Evolutionary conservation across 192 early-diverging fungal genomes (phyloP).

Genomic region (Oehlia diaphana): DNA sequence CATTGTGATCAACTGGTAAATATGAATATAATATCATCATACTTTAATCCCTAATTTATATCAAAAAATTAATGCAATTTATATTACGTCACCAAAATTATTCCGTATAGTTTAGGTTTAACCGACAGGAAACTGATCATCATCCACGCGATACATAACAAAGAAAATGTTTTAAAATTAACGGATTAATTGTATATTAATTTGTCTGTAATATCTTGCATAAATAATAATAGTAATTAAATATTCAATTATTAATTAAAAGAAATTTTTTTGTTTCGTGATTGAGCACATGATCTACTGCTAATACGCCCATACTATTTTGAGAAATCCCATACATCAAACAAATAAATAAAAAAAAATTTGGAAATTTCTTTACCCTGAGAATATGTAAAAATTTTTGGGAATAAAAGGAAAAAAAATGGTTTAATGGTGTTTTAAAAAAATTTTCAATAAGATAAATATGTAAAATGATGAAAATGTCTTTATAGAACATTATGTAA

Average conservation of each 20-base stretch:
- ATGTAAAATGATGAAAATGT: too few species aligned
- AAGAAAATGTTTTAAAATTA: background rate
- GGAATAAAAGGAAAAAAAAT: too few species aligned
- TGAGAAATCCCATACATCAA: background rate
- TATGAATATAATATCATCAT: too few species aligned
- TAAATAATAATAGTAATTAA: background rate
- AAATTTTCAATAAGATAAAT: too few species aligned
- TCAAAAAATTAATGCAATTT: too few species aligned
- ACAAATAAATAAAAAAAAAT: too few species aligned
- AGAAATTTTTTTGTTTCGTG: background rate
- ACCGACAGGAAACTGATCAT: background rate
- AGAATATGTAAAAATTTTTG: too few species aligned
- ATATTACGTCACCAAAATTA: background rate
- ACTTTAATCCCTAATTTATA: too few species aligned
- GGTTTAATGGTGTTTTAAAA: too few species aligned
- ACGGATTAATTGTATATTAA: background rate
- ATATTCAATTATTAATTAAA: background rate
- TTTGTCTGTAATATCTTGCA: background rate
- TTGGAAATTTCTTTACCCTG: too few species aligned
- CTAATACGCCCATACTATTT: background rate
- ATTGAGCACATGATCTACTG: background rate
- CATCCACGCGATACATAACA: background rate
- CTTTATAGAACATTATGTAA: too few species aligned
- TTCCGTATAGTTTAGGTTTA: background rate
- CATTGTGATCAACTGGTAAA: too few species aligned